Evolutionary conservation across 2,329 filamentous ascomycete species (phyloP).

Genomic region (Talaromyces verruculosus): DNA sequence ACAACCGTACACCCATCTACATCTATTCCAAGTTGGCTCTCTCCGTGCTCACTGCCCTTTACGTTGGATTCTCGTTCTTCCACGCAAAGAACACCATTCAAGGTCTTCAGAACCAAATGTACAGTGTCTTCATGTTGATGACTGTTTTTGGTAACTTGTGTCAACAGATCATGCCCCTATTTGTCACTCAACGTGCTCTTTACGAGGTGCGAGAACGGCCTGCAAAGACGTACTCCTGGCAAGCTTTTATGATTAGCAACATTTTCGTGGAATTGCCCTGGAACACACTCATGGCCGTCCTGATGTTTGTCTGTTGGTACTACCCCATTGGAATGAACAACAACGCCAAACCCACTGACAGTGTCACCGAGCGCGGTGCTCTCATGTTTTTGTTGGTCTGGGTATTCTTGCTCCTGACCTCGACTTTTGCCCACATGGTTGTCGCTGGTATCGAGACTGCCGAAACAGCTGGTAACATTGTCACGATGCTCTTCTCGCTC

Average conservation of each 20-base stretch:
- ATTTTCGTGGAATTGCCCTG: constrained; percentile 71
- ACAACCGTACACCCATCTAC: constrained; percentile 86
- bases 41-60: constrained; percentile 65
- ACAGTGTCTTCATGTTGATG: constrained; percentile 80
- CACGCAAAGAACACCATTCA: constrained; percentile 71
- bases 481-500: constrained; percentile 60
- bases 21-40: constrained; percentile 80
- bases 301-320: constrained; percentile 68
- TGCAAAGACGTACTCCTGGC: constrained; percentile 73
- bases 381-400: constrained; percentile 66
- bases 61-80: constrained; percentile 83
- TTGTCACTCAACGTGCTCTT: constrained; percentile 58
- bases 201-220: constrained; percentile 63
- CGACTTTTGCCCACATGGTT: constrained; percentile 71
- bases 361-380: constrained; percentile 56
- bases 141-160: constrained; percentile 69
- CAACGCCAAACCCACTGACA: constrained; percentile 42
- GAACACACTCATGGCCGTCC: constrained; percentile 60
- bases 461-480: constrained; percentile 65
- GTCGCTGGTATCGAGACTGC: constrained; percentile 69
- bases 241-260: constrained; percentile 69
- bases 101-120: constrained; percentile 88
- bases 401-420: constrained; percentile 69
- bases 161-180: constrained; percentile 59
- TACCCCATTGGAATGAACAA: constrained; percentile 58